Base-by-base conservation (phyloP, 2,329 filamentous ascomycete species). In the Xylaria digitata region DNA sequence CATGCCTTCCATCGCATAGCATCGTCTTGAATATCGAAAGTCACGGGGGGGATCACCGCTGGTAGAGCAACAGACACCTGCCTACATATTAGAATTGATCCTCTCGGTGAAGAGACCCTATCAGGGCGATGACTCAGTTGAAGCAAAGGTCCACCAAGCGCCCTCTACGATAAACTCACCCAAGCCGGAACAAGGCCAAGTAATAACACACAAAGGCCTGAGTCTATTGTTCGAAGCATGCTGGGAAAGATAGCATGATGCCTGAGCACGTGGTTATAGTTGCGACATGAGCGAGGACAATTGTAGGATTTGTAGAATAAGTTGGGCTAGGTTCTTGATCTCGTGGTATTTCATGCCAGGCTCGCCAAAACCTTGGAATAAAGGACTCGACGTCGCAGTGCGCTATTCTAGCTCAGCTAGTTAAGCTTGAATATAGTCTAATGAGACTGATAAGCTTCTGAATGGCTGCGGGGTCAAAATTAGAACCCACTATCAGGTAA, bases 401-500 rank as follows among this genome's bases (percentile, higher is more conserved):
- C 21, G 43, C 23, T 17, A 15, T 13, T 34, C n/a, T n/a, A n/a
- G n/a, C n/a, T n/a, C n/a, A n/a, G n/a, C n/a, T n/a, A 15, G 23
- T 3, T n/a, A 7, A 8, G 26, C 21, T 23, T 21, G 7, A n/a
- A 17, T 19, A 9, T 40, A 26, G 2, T 3, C 21, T 61, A 17
- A 6, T 43, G 11, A 23, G 42, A 11, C 7, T 7, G 23, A n/a
- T 59, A 19, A 61, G 48, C 15, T 45, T 45, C 30, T 23, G 23
- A 53, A 53, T 53, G 6, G 48, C 15, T 2, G 7, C 11, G 17
- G 26, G 9, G 19, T n/a, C 17, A 23, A 23, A 23, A 53, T 13
- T 8, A 43, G 17, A 50, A 54, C 59, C 54, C 37, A 61, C 59
- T 11, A 45, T 30, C 15, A 37, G 8, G 7, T 21, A 43, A 23